Evolutionary conservation across 2,329 filamentous ascomycete species (phyloP), one percentile per base, ranked within the genome.

Genomic region (Dactylellina leptospora): DNA sequence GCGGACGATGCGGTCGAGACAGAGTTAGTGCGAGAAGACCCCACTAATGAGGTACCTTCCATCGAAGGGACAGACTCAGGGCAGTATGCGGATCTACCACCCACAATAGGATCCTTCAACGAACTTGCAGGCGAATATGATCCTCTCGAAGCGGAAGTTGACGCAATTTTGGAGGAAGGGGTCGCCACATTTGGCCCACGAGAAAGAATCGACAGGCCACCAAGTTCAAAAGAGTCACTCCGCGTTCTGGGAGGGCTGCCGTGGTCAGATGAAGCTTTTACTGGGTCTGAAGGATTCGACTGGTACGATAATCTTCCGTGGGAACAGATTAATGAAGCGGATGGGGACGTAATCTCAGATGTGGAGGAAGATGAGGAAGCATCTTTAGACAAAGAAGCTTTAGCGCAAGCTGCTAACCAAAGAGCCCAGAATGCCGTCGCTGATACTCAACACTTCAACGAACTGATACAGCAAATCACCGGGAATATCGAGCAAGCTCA

Each of bases 61-160:
- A n/a, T n/a, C n/a, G n/a, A n/a, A n/a, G n/a, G n/a, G n/a, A n/a
- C n/a, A n/a, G n/a, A n/a, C n/a, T n/a, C n/a, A n/a, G n/a, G n/a
- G n/a, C n/a, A n/a, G n/a, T n/a, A n/a, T n/a, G n/a, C n/a, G n/a
- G 30, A n/a, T 23, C 10, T 53, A 13, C 48, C 48, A 9, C 48
- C 48, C 5, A 36, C 48, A 1, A 53, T 53, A 22, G 48, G 25
- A 38, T 53, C 48, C 11, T 53, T 53, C 27, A 30, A 33, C 18
- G 48, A 53, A 8, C 30, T 53, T 4, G 30, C 28, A 10, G 28
- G n/a, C 8, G 48, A 38, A 10, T 53, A 40, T n/a, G 48, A 53
- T 23, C 28, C 28, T 11, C 16, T 38, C 0, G 48, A 53, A 30
- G 48, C 48, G 10, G 48, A 53, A 10, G 48, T 53, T 18, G 48